Percentiles rank a stretch among this genome's conserved stretches.
Conservation (phyloP, 805 yeast species). For the Brettanomyces sp. region DNA sequence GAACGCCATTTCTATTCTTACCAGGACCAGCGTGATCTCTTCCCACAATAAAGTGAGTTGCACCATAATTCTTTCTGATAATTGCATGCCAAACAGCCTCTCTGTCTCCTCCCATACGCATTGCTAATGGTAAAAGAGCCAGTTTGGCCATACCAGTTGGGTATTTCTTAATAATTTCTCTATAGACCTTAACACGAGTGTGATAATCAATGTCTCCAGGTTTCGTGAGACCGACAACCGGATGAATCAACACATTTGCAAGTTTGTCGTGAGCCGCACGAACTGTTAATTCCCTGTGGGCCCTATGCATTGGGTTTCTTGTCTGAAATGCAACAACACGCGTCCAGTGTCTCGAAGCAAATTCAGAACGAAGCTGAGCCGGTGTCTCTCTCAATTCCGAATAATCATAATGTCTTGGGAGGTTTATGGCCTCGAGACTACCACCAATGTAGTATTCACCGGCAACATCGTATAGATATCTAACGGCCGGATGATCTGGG, state of each 20-base stretch:
- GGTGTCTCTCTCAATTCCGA: conserved; percentile 84
- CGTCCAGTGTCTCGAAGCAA: conserved; percentile 72
- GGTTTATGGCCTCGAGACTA: conserved; percentile 67
- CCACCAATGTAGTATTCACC: conserved; percentile 90
- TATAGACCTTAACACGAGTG: conserved; percentile 92
- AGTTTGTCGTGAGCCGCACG: conserved; percentile 92
- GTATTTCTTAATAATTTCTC: conserved; percentile 83
- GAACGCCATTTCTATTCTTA: conserved; percentile 74
- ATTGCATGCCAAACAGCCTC: conserved; percentile 98
- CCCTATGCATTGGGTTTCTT: conserved; percentile 98
- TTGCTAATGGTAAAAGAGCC: conserved; percentile 84
- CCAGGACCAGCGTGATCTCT: conserved; percentile 99
- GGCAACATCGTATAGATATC: conserved; percentile 60
- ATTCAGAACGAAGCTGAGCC: conserved; percentile 79
- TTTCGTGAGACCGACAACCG: conserved; percentile 93
- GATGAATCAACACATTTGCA: conserved; percentile 84
- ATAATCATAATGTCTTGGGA: conserved; percentile 87
- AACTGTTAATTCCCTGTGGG: conserved; percentile 92
- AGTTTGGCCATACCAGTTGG: conserved; percentile 91
- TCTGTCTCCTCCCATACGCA: conserved; percentile 99
- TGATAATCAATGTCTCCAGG: conserved; percentile 98
- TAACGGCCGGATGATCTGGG: conserved; percentile 91
- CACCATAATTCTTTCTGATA: conserved; percentile 93
- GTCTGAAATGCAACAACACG: conserved; percentile 95
- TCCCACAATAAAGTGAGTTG: conserved; percentile 94